Percentiles rank a stretch among this genome's conserved stretches.
Conservation (phyloP, 768 basidiomycete species). For the Neoboletus brunneissimus region DNA sequence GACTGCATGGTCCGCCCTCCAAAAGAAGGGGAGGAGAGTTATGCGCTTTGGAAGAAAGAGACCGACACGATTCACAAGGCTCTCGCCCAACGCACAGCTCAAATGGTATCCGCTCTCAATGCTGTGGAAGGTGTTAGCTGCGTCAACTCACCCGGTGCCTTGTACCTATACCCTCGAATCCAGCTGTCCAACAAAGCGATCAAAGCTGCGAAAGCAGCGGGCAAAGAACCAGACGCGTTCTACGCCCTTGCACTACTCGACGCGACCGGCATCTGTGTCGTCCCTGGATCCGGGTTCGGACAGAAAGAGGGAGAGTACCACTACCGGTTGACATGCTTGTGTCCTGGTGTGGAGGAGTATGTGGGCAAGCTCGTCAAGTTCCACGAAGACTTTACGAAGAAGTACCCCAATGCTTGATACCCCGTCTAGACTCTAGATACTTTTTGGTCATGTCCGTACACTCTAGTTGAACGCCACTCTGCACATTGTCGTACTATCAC, state of each 20-base stretch:
- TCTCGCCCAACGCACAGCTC: constrained; percentile 62
- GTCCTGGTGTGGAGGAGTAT: constrained; percentile 92
- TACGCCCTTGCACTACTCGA: constrained; percentile 85
- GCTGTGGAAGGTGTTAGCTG: constrained; percentile 84
- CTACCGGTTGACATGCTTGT: constrained; percentile 90
- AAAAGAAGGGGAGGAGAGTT: constrained; percentile 67
- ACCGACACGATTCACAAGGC: constrained; percentile 75
- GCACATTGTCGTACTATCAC: background rate
- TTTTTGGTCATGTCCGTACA: background rate
- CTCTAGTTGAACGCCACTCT: background rate
- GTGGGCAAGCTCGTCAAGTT: constrained; percentile 78
- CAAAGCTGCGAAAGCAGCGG: constrained; percentile 64
- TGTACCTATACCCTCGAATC: constrained; percentile 91
- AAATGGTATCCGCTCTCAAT: constrained; percentile 81
- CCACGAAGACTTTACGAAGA: constrained; percentile 58
- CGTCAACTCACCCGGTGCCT: constrained; percentile 84
- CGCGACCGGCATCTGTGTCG: constrained; percentile 88
- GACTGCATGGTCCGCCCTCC: constrained; percentile 95
- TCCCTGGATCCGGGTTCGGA: constrained; percentile 93
- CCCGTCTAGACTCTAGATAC: background rate
- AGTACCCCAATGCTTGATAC: constrained; percentile 36
- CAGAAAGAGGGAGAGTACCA: constrained; percentile 90
- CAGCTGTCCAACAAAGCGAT: constrained; percentile 69
- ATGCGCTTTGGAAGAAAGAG: constrained; percentile 79
- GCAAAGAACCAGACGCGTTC: constrained; percentile 84